Evolutionary conservation across 1,284 basidiomycete genomes (phyloP).

Genomic region (Ustilago xerochloae): DNA sequence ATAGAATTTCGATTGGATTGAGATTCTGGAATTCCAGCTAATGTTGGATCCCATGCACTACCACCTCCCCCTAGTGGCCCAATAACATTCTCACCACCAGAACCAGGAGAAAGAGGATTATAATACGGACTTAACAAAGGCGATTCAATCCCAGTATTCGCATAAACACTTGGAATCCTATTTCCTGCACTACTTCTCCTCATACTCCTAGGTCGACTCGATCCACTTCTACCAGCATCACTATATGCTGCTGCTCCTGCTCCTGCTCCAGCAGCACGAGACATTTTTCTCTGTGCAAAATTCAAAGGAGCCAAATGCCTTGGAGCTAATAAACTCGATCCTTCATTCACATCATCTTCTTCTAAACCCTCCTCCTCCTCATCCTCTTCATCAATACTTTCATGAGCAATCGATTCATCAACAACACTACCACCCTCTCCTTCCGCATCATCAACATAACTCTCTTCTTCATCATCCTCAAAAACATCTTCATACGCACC

Average conservation of each 20-base stretch:
- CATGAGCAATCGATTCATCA: conserved; percentile 69
- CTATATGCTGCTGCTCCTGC: too few relatives aligned
- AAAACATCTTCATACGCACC: conserved; percentile 60
- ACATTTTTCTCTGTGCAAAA: conserved; percentile 59
- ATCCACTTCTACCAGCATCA: conserved; percentile 33
- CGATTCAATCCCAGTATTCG: conserved; percentile 57
- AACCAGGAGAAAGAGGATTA: conserved; percentile 20
- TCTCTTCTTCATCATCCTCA: conserved; percentile 75
- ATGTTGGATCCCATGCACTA: conserved; percentile 54
- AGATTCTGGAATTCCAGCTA: conserved; percentile 60
- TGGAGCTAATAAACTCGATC: conserved; percentile 36
- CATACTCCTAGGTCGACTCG: conserved; percentile 31
- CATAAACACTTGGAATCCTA: conserved; percentile 56
- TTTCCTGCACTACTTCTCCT: conserved; percentile 36
- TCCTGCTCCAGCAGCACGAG: conserved; percentile 33
- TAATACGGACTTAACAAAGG: conserved; percentile 27
- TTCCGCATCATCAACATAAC: not conserved
- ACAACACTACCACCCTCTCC: conserved; percentile 24
- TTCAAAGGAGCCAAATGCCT: conserved; percentile 60
- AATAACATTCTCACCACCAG: not conserved
- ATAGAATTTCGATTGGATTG: conserved; percentile 37
- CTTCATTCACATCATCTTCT: conserved; percentile 23
- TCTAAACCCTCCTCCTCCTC: conserved; percentile 38
- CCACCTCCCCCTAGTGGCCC: conserved; percentile 14
- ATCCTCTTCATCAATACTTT: conserved; percentile 44